Conservation (phyloP, 225 moss, liverwort and hornwort genomes). For the Physcomitrellopsis africana region DNA sequence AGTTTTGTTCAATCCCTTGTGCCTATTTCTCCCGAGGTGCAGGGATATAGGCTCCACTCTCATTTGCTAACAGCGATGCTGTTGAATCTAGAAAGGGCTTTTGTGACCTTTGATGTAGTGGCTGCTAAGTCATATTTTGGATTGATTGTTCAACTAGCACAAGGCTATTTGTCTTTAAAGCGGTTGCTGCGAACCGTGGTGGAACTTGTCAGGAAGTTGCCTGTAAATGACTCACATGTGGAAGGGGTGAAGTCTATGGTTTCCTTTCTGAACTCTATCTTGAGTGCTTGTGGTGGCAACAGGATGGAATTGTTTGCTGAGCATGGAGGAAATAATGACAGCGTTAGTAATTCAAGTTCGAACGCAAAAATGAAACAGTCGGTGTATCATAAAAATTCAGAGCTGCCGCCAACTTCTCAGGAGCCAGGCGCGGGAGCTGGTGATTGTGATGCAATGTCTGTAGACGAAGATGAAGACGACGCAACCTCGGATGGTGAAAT, state of each 20-base stretch:
- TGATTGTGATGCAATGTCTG: constrained; percentile 96
- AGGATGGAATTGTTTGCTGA: constrained; percentile 63
- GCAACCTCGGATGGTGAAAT: constrained; percentile 98
- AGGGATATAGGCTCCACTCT: constrained; percentile 60
- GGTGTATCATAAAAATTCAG: constrained; percentile 67
- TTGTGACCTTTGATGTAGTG: constrained; percentile 72
- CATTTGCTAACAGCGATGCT: constrained; percentile 86
- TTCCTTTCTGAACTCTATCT: constrained; percentile 76
- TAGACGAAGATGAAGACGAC: constrained; percentile 99
- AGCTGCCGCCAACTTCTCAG: constrained; percentile 70
- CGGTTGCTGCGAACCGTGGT: constrained; percentile 73
- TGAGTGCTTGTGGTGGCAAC: constrained; percentile 82
- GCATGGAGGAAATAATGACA: constrained; percentile 59
- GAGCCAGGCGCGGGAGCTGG: constrained; percentile 66
- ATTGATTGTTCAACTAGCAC: constrained; percentile 83
- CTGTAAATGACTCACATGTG: constrained; percentile 58
- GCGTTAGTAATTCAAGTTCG: constrained; percentile 34
- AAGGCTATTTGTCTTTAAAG: constrained; percentile 69
- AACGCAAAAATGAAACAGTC: constrained; percentile 63
- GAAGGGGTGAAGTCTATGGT: constrained; percentile 80
- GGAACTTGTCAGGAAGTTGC: constrained; percentile 77
- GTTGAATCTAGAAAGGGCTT: constrained; percentile 84
- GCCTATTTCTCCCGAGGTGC: constrained; percentile 51
- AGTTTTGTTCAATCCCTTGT: constrained; percentile 76
- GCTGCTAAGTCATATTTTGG: constrained; percentile 90